Percentiles rank a stretch among this genome's conserved stretches.
Evolutionary conservation across 768 basidiomycete genomes (phyloP).

Genomic region (Tylopilus vinaceipallidus): DNA sequence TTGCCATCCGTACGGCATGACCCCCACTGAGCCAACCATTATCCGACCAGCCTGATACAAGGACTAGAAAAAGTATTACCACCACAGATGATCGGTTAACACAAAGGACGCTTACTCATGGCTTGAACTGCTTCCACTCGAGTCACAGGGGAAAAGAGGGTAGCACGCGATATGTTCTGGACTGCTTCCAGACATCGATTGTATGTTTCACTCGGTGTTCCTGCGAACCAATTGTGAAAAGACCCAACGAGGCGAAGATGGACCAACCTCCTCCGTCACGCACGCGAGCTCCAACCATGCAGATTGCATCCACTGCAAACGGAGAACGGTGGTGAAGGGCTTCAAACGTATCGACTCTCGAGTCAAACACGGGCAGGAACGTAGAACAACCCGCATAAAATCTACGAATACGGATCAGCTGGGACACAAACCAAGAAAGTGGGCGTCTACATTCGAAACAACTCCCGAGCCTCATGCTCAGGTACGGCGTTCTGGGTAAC

Average conservation of each 20-base stretch:
- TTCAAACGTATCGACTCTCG: slow-evolving; percentile 79
- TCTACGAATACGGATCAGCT: slow-evolving; percentile 38
- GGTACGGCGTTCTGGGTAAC: slow-evolving; percentile 81
- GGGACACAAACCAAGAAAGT: slow-evolving; percentile 6
- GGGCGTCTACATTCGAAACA: slow-evolving; percentile 71
- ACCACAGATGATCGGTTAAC: background rate
- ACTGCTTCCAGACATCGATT: slow-evolving; percentile 79
- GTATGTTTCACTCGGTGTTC: slow-evolving; percentile 72
- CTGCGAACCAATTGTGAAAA: slow-evolving; percentile 36
- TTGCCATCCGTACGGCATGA: slow-evolving; percentile 96
- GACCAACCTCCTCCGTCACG: slow-evolving; percentile 83
- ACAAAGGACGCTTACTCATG: slow-evolving; percentile 64
- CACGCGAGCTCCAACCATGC: slow-evolving; percentile 89
- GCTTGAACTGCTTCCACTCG: slow-evolving; percentile 89
- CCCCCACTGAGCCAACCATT: slow-evolving; percentile 95
- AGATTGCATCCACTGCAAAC: slow-evolving; percentile 89
- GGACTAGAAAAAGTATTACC: slow-evolving; percentile 45
- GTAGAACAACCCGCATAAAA: slow-evolving; percentile 93
- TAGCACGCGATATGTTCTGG: slow-evolving; percentile 78
- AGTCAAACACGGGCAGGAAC: slow-evolving; percentile 87
- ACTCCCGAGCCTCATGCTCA: slow-evolving; percentile 79
- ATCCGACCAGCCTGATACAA: slow-evolving; percentile 93
- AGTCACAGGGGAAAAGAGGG: slow-evolving; percentile 82
- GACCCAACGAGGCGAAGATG: background rate
- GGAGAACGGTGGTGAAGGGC: slow-evolving; percentile 85